phyloP scores from a whole-genome alignment of 78 protist genomes.

The Cavenderia fasciculata region DNA sequence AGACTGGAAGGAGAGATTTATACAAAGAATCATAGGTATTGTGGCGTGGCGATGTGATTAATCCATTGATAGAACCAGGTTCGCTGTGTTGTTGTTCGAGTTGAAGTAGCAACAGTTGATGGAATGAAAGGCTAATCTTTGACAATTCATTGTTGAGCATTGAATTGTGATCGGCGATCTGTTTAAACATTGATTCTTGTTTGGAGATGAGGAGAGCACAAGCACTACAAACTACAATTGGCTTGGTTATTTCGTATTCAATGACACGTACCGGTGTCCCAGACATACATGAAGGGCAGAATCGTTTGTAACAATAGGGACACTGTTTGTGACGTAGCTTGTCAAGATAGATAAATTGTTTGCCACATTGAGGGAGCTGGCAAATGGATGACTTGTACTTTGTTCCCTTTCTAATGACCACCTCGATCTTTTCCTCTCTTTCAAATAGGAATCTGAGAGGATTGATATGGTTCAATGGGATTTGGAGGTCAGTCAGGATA shows the following conservation, averaged over 20 bases:
- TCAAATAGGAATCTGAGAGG: conserved; percentile 59
- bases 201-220: conserved; percentile 44
- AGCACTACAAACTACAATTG: conserved; percentile 21
- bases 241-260: conserved; percentile 23
- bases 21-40: conserved; percentile 14
- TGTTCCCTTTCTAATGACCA: conserved; percentile 20
- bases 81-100: not conserved
- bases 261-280: conserved; percentile 12
- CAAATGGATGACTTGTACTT: conserved; percentile 37
- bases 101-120: conserved; percentile 27
- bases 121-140: conserved; percentile 3
- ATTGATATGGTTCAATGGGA: conserved; percentile 18
- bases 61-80: not conserved
- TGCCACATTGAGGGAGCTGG: conserved; percentile 66
- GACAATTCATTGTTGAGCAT: not conserved
- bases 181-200: conserved; percentile 22
- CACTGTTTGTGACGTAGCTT: conserved; percentile 60
- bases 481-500: not conserved
- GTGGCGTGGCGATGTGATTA: not conserved
- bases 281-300: conserved; percentile 49
- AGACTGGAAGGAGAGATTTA: conserved; percentile 31
- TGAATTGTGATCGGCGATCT: not conserved
- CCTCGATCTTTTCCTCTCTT: conserved; percentile 63
- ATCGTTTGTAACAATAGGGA: conserved; percentile 61
- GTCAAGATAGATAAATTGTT: conserved; percentile 37